These are phyloP conservation scores for Xylaria sp. DNA, from an alignment of 2,329 filamentous ascomycete species.

Conservation along the genomic window DNA sequence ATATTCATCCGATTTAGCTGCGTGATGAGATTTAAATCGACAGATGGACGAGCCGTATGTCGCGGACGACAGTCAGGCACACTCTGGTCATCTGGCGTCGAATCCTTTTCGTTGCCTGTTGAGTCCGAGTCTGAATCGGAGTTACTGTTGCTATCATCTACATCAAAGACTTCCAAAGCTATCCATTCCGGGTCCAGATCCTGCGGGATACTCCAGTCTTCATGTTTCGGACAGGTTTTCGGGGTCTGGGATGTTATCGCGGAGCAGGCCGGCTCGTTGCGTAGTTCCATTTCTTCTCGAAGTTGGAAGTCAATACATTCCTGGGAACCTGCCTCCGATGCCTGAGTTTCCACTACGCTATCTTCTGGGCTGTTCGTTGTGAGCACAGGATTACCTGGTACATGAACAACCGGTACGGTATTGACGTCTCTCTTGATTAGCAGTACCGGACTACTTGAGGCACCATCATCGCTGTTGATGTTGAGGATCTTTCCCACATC, in stretches of 20 bases:
- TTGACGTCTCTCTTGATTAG: constrained; percentile 77
- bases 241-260: constrained; percentile 6
- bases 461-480: constrained; percentile 68
- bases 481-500: constrained; percentile 91
- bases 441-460: constrained; percentile 77
- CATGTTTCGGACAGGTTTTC: constrained; percentile 11
- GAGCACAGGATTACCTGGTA: constrained; percentile 54
- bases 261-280: constrained; percentile 11
- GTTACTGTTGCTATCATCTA: constrained; percentile 57
- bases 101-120: constrained; percentile 33
- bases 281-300: constrained; percentile 49
- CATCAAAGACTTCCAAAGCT: constrained; percentile 84
- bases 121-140: constrained; percentile 45
- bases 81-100: constrained; percentile 27
- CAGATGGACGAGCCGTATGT: constrained; percentile 38
- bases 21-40: constrained; percentile 46
- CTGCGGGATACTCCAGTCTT: constrained; percentile 70
- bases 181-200: constrained; percentile 92
- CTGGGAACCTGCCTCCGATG: constrained; percentile 52
- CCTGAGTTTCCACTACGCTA: constrained; percentile 39
- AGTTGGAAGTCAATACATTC: constrained; percentile 60
- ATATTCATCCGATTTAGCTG: constrained; percentile 55
- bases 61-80: constrained; percentile 25
- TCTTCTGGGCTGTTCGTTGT: constrained; percentile 35
- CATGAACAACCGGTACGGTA: constrained; percentile 58